These are phyloP conservation scores for Lentinula detonsa DNA, from an alignment of 768 basidiomycete genomes.

Conservation along the genomic window DNA sequence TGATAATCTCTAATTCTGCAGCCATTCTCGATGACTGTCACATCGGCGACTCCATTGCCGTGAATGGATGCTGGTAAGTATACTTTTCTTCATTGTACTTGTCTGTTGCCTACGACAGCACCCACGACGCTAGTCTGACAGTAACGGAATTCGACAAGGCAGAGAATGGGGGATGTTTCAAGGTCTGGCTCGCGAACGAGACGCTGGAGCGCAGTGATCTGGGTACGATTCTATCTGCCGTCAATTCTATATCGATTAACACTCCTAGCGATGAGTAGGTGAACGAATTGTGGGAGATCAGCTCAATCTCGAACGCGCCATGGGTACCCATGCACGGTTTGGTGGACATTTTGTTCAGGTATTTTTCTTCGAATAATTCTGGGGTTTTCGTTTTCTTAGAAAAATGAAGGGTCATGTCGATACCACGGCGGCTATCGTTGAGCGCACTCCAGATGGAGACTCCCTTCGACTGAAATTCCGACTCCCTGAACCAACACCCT, in stretches of 20 bases:
- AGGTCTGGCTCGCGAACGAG: constrained; percentile 94
- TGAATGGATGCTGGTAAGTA: constrained; percentile 46
- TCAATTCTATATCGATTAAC: not conserved
- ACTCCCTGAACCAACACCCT: constrained; percentile 52
- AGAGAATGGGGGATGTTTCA: constrained; percentile 74
- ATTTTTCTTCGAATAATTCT: constrained; percentile 9
- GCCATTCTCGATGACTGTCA: constrained; percentile 84
- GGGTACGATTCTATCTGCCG: constrained; percentile 39
- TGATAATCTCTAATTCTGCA: constrained; percentile 67
- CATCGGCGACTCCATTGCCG: constrained; percentile 91
- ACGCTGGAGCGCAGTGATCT: constrained; percentile 88
- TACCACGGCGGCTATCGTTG: constrained; percentile 71
- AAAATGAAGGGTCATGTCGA: constrained; percentile 83
- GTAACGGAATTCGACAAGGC: constrained; percentile 75
- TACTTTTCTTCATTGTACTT: not conserved
- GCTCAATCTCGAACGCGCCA: constrained; percentile 92
- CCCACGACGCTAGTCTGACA: constrained; percentile 57
- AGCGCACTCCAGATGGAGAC: constrained; percentile 70
- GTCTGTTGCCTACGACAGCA: not conserved
- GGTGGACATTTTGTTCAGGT: constrained; percentile 99
- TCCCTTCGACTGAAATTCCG: constrained; percentile 83
- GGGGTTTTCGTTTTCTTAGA: not conserved
- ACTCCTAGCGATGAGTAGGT: constrained; percentile 37
- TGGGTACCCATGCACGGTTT: constrained; percentile 86
- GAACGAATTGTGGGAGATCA: constrained; percentile 71